Evolutionary conservation across 768 basidiomycete genomes (phyloP).

Genomic region (Rhizopogon vinicolor): DNA sequence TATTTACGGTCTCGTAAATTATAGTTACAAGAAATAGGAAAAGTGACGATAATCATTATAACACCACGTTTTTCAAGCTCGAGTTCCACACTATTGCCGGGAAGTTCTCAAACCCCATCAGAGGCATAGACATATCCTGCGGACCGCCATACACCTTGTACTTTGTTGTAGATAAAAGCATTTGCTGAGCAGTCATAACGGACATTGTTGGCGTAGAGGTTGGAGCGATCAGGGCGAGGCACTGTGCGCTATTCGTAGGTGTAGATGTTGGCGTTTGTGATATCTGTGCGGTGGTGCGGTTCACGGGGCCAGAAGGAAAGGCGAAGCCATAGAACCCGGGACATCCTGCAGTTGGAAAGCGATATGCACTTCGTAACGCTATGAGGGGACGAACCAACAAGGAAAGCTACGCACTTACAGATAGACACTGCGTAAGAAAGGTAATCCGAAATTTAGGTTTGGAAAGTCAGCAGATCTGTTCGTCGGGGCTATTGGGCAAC

Average conservation of each 20-base stretch:
- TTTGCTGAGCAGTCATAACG: slow-evolving; percentile 12
- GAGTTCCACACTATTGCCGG: slow-evolving; percentile 2
- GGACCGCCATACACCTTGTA: slow-evolving; percentile 13
- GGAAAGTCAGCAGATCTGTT: neutral
- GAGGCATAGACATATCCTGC: slow-evolving; percentile 2
- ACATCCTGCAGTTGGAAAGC: slow-evolving; percentile 21
- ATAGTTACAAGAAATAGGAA: neutral
- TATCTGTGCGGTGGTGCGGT: slow-evolving; percentile 15
- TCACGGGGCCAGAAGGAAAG: slow-evolving; percentile 20
- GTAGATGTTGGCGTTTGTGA: slow-evolving; percentile 13
- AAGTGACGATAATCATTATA: neutral
- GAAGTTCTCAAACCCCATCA: slow-evolving; percentile 13
- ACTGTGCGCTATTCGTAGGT: slow-evolving; percentile 1
- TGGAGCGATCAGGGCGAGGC: slow-evolving; percentile 18
- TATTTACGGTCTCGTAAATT: no score
- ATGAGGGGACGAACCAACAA: neutral
- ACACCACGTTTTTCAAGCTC: neutral
- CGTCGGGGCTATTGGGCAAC: neutral
- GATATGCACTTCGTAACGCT: slow-evolving; percentile 17
- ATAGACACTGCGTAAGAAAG: slow-evolving; percentile 8
- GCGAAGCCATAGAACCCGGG: slow-evolving; percentile 24
- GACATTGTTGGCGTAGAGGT: slow-evolving; percentile 23
- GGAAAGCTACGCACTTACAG: slow-evolving; percentile 1
- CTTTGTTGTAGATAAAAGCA: neutral
- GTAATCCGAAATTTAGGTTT: slow-evolving; percentile 3